Evolutionary conservation across 2,329 filamentous ascomycete species (phyloP).

Genomic region (Cercospora sojina): DNA sequence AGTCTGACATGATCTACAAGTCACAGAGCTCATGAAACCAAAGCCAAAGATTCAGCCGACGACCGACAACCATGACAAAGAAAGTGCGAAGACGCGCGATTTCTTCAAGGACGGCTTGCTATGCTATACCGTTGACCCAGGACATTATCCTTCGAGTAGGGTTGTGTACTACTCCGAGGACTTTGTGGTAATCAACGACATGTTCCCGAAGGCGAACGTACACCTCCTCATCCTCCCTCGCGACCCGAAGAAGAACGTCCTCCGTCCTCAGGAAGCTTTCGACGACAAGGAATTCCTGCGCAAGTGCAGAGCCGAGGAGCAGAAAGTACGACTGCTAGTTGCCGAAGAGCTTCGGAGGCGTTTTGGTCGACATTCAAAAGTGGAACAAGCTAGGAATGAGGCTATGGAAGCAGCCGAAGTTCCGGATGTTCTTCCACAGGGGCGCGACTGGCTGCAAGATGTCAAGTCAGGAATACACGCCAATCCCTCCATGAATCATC

Average conservation of each 20-base stretch:
- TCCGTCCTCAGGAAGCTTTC: slow-evolving; percentile 77
- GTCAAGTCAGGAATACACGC: slow-evolving; percentile 80
- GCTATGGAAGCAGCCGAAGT: slow-evolving; percentile 55
- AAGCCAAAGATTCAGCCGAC: slow-evolving; percentile 37
- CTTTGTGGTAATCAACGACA: slow-evolving; percentile 76
- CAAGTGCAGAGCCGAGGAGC: slow-evolving; percentile 60
- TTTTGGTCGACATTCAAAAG: slow-evolving; percentile 62
- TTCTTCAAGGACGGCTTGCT: slow-evolving; percentile 61
- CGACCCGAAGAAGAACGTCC: slow-evolving; percentile 56
- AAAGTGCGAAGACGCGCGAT: slow-evolving; percentile 38
- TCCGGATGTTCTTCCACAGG: slow-evolving; percentile 57
- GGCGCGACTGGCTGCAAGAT: slow-evolving; percentile 75
- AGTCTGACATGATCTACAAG: slow-evolving; percentile 36
- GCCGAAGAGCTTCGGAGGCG: slow-evolving; percentile 71
- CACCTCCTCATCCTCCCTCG: slow-evolving; percentile 89
- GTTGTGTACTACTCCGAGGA: slow-evolving; percentile 67
- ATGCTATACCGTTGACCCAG: slow-evolving; percentile 64
- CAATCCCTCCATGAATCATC: slow-evolving; percentile 84
- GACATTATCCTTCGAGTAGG: slow-evolving; percentile 56
- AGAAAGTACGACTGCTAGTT: slow-evolving; percentile 62
- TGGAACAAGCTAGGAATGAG: slow-evolving; percentile 63
- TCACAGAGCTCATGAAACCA: slow-evolving; percentile 49
- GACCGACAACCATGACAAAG: slow-evolving; percentile 24
- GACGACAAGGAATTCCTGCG: slow-evolving; percentile 67
- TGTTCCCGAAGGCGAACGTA: slow-evolving; percentile 79